These are phyloP conservation scores for Solanum ossicruentum DNA, from an alignment of 257 asterid species.

Conservation along the genomic window DNA sequence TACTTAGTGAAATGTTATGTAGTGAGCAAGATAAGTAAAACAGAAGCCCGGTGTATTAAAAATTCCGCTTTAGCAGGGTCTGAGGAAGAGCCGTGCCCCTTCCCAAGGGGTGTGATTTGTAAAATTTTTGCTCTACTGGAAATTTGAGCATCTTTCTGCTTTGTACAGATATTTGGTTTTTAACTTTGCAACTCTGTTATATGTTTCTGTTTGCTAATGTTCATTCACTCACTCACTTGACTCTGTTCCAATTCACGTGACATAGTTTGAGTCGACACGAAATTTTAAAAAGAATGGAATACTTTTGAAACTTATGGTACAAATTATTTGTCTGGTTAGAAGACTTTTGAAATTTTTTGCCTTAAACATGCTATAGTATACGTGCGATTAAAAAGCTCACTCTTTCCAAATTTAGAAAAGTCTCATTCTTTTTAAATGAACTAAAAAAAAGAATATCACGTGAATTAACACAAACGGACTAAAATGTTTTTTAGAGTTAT, in stretches of 20 bases:
- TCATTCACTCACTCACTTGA: neutral
- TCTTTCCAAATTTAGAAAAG: neutral
- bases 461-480: neutral
- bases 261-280: neutral
- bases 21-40: neutral
- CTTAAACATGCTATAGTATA: neutral
- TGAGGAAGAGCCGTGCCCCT: neutral
- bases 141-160: neutral
- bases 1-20: neutral
- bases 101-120: neutral
- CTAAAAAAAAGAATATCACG: neutral
- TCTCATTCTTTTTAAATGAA: neutral
- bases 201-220: neutral
- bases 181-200: neutral
- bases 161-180: neutral
- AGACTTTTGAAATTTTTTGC: neutral
- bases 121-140: neutral
- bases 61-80: neutral
- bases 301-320: neutral
- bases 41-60: neutral
- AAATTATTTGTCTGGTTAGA: neutral
- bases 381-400: neutral
- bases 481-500: neutral
- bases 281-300: neutral
- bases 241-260: neutral